phyloP scores from a whole-genome alignment of 306 rosid species.

The Calophaca sinica region DNA sequence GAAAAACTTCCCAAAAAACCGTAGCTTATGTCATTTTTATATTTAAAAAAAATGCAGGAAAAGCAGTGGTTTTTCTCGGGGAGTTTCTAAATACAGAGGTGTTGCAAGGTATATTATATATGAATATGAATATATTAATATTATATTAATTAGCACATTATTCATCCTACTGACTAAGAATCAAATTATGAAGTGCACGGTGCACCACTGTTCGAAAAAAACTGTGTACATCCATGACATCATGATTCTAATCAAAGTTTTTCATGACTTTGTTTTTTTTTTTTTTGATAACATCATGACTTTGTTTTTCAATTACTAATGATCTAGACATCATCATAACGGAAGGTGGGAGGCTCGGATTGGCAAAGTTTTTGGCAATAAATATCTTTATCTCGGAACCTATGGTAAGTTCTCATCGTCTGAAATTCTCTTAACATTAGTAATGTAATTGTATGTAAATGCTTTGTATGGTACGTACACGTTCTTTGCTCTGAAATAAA shows the following conservation, averaged over 20 bases:
- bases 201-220: no score
- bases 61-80: slow-evolving; percentile 98
- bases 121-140: no score
- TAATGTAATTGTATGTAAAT: no score
- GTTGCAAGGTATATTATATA: slow-evolving; percentile 70
- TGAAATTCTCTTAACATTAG: neutral
- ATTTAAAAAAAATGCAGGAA: slow-evolving; percentile 56
- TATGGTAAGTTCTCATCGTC: slow-evolving; percentile 59
- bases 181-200: no score
- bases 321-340: slow-evolving; percentile 81
- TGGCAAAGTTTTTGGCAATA: slow-evolving; percentile 92
- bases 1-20: neutral
- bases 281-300: no score
- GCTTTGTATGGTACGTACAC: no score
- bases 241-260: neutral
- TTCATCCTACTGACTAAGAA: no score
- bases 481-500: no score
- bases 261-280: neutral
- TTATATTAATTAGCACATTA: no score
- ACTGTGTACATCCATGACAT: no score
- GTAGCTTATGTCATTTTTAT: neutral
- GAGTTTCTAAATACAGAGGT: slow-evolving; percentile 95
- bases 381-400: slow-evolving; percentile 92
- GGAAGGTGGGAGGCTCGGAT: slow-evolving; percentile 98
- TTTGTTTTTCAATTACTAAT: neutral